Evolutionary conservation across 2,329 filamentous ascomycete species (phyloP).

Genomic region (Penicillium sp.): DNA sequence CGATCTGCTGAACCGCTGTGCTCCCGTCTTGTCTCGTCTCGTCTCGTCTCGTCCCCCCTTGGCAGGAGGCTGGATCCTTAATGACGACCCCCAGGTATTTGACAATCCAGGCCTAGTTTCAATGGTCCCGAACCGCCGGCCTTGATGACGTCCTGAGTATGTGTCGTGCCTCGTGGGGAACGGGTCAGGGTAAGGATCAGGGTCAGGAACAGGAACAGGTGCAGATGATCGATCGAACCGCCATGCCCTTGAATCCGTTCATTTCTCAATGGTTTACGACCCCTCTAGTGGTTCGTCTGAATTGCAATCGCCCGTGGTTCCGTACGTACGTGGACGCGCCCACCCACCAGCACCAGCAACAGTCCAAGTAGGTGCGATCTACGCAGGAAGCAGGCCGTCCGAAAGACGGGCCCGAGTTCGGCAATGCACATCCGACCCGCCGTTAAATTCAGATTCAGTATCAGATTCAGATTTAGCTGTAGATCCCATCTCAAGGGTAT

Average conservation of each 20-base stretch:
- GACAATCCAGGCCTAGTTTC: neutral
- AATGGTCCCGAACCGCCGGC: neutral
- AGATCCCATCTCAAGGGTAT: too few relatives aligned
- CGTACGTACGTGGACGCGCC: neutral
- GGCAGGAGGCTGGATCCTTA: constrained; percentile 1
- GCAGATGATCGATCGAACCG: neutral
- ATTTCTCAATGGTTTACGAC: neutral
- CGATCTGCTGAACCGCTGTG: constrained; percentile 4
- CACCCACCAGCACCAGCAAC: neutral
- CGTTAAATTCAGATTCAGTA: too few relatives aligned
- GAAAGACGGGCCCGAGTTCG: neutral
- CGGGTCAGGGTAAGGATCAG: too few relatives aligned
- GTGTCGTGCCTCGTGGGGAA: too few relatives aligned
- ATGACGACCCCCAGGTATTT: neutral
- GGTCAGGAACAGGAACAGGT: too few relatives aligned
- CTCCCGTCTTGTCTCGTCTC: too few relatives aligned
- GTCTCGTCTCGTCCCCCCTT: neutral
- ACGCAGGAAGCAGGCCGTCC: constrained; percentile 2
- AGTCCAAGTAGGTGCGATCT: neutral
- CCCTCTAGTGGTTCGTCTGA: neutral
- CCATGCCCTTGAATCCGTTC: neutral
- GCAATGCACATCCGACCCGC: neutral
- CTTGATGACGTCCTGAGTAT: neutral
- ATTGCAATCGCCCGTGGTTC: neutral
- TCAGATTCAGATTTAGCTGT: too few relatives aligned